phyloP scores from a whole-genome alignment of 768 basidiomycete species.

The Leccinellum rugosiceps region DNA sequence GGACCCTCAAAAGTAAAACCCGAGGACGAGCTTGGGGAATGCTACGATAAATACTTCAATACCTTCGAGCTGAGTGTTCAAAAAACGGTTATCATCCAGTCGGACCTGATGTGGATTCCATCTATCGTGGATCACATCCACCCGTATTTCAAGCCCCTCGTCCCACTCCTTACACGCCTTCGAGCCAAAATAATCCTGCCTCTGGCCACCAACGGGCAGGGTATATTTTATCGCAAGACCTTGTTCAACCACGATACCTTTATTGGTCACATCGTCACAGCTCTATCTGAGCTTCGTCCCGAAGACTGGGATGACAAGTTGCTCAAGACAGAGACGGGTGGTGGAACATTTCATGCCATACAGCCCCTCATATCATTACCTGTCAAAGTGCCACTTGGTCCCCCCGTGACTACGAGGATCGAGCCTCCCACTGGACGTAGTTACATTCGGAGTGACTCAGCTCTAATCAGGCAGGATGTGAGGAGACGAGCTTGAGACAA shows the following conservation, averaged over 20 bases:
- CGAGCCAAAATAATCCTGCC: background rate
- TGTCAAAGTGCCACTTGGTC: background rate
- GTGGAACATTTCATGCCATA: too few species aligned
- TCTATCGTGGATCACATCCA: background rate
- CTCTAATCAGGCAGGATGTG: too few species aligned
- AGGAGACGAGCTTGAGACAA: background rate
- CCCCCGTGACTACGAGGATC: background rate
- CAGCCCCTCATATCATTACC: background rate
- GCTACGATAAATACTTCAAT: conserved; percentile 6
- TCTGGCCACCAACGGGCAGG: background rate
- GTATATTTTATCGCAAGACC: background rate
- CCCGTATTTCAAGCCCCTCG: background rate
- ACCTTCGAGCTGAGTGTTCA: background rate
- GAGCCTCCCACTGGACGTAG: background rate
- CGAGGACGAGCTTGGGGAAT: background rate
- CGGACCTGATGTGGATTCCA: background rate
- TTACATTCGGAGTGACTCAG: background rate
- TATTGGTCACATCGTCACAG: background rate
- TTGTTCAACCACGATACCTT: background rate
- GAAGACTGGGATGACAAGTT: background rate
- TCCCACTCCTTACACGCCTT: background rate
- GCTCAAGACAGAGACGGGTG: background rate
- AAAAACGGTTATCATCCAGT: background rate
- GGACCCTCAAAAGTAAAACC: background rate
- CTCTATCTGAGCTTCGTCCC: background rate